A percentile compares a stretch with the other conserved stretches of the same genome.
phyloP scores from a whole-genome alignment of 2,329 filamentous ascomycete genomes.

The Podosphaera leucotricha region DNA sequence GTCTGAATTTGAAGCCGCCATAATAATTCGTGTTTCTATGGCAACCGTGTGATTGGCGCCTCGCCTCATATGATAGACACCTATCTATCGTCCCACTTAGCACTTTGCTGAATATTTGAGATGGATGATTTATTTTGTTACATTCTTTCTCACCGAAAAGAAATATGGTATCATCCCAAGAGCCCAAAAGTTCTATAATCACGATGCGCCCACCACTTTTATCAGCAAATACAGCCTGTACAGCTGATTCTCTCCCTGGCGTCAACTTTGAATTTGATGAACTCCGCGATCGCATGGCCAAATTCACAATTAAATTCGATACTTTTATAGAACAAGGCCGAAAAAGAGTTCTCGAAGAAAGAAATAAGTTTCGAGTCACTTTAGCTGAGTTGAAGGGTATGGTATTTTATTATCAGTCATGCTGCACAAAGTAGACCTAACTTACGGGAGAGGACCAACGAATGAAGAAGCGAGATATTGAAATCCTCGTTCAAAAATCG shows the following conservation, averaged over 20 bases:
- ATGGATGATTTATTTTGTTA: too few species aligned
- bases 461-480: constrained; percentile 70
- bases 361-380: constrained; percentile 81
- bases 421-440: constrained; percentile 3
- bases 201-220: constrained; percentile 23
- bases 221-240: constrained; percentile 34
- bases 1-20: background rate
- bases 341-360: constrained; percentile 74
- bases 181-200: constrained; percentile 44
- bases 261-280: constrained; percentile 95
- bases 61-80: too few species aligned
- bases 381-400: constrained; percentile 74
- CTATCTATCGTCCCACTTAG: too few species aligned
- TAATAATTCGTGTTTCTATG: background rate
- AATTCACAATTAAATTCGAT: constrained; percentile 78
- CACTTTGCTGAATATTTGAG: too few species aligned
- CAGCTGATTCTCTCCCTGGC: constrained; percentile 59
- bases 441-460: constrained; percentile 57
- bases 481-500: constrained; percentile 53
- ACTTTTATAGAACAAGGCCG: constrained; percentile 80
- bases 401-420: constrained; percentile 4
- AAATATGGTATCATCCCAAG: constrained; percentile 33
- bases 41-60: background rate
- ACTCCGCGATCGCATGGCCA: constrained; percentile 79
- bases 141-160: background rate